Conservation (phyloP, 495 filamentous ascomycete species). For the Penicillium pancosmium region DNA sequence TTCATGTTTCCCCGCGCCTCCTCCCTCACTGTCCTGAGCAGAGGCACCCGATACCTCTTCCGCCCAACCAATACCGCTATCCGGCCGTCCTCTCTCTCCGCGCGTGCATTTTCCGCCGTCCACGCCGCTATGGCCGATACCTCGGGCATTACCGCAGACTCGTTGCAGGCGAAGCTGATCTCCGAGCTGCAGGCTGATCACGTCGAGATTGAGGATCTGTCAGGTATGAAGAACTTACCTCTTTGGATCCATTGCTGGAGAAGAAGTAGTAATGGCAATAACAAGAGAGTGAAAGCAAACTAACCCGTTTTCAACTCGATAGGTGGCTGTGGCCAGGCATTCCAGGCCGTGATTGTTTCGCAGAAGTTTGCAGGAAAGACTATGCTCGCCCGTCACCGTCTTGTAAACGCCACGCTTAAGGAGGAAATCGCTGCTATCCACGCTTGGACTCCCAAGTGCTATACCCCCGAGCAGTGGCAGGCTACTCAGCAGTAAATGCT, state of each 20-base stretch:
- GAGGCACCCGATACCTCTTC: slow-evolving; percentile 49
- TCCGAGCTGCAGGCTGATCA: slow-evolving; percentile 76
- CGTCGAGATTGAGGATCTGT: slow-evolving; percentile 92
- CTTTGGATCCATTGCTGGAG: background rate
- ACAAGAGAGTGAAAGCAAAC: background rate
- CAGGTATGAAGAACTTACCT: slow-evolving; percentile 64
- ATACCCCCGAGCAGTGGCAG: slow-evolving; percentile 92
- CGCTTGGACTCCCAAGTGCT: slow-evolving; percentile 98
- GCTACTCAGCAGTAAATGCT: slow-evolving; percentile 55
- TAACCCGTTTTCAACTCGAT: background rate
- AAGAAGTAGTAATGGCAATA: background rate
- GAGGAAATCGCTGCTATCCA: slow-evolving; percentile 94
- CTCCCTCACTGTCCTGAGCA: slow-evolving; percentile 40
- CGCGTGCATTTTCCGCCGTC: slow-evolving; percentile 42
- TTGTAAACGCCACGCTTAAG: slow-evolving; percentile 86
- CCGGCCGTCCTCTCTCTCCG: slow-evolving; percentile 43
- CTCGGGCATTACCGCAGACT: slow-evolving; percentile 67
- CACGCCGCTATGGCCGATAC: slow-evolving; percentile 52
- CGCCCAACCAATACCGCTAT: slow-evolving; percentile 26
- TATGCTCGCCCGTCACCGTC: slow-evolving; percentile 81
- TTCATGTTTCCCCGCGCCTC: slow-evolving; percentile 50
- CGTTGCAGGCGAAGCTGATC: slow-evolving; percentile 67
- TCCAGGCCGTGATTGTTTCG: slow-evolving; percentile 89
- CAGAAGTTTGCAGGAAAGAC: slow-evolving; percentile 84
- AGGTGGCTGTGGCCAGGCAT: slow-evolving; percentile 97